phyloP scores from a whole-genome alignment of 2,329 filamentous ascomycete genomes.

The Pestalotiopsis fici region DNA sequence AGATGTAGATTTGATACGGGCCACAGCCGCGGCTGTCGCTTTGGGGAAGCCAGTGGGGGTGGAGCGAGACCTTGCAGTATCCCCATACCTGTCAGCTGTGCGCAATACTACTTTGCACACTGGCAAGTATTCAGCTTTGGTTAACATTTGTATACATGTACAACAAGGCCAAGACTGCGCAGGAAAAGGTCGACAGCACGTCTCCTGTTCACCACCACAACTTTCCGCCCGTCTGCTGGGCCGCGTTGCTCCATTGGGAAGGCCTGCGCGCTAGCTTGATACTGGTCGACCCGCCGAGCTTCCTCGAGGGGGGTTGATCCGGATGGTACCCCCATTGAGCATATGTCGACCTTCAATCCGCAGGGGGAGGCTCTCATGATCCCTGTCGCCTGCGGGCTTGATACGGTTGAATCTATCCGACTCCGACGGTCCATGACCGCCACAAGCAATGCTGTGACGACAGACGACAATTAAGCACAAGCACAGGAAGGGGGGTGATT shows the following conservation, averaged over 20 bases:
- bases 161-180: neutral
- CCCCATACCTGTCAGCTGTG: neutral
- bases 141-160: too few species aligned
- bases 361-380: slow-evolving; percentile 2
- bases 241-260: slow-evolving; percentile 3
- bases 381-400: slow-evolving; percentile 2
- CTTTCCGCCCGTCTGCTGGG: neutral
- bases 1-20: neutral
- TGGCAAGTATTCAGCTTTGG: too few species aligned
- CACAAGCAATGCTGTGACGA: slow-evolving; percentile 3
- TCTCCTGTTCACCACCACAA: neutral
- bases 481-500: too few species aligned
- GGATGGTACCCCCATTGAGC: slow-evolving; percentile 4
- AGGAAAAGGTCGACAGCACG: neutral
- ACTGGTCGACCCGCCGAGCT: neutral
- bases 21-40: neutral
- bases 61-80: neutral
- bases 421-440: neutral
- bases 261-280: neutral
- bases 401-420: slow-evolving; percentile 6
- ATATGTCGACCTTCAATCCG: neutral
- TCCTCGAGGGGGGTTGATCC: slow-evolving; percentile 3
- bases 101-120: neutral
- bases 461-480: neutral
- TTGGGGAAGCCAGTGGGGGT: neutral